A percentile compares a stretch with the other conserved stretches of the same genome.
These are phyloP conservation scores for Cystobasidiaceae sp. DNA, from an alignment of 1,284 basidiomycete genomes.

Conservation along the genomic window DNA sequence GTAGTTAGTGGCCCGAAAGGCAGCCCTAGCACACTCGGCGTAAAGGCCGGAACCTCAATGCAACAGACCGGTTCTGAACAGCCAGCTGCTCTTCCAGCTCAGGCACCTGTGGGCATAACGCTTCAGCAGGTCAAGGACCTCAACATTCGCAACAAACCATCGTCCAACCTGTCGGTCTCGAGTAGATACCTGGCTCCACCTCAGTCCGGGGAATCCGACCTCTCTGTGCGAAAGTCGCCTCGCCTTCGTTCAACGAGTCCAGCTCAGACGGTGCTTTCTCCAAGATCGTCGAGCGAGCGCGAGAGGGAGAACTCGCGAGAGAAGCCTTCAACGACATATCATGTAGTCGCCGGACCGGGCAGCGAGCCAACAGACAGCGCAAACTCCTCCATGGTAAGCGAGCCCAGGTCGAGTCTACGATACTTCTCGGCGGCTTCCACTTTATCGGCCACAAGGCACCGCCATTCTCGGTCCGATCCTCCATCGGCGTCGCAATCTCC, in stretches of 20 bases:
- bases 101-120: too few relatives aligned
- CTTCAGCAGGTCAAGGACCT: neutral
- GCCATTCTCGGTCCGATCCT: neutral
- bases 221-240: neutral
- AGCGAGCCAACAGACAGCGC: slow-evolving; percentile 30
- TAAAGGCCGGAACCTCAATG: too few relatives aligned
- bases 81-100: too few relatives aligned
- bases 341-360: slow-evolving; percentile 22
- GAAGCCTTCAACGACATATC: slow-evolving; percentile 16
- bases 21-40: too few relatives aligned
- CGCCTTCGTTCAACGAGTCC: slow-evolving; percentile 3
- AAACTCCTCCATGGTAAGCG: slow-evolving; percentile 29
- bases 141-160: neutral
- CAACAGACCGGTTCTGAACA: too few relatives aligned
- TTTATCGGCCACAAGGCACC: slow-evolving; percentile 5
- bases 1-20: slow-evolving; percentile 18
- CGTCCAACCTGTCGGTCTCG: neutral
- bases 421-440: neutral
- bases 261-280: neutral
- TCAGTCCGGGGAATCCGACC: neutral
- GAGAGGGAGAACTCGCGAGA: slow-evolving; percentile 7
- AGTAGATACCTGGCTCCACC: neutral
- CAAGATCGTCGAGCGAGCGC: slow-evolving; percentile 19
- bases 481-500: slow-evolving; percentile 10
- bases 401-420: slow-evolving; percentile 12